These are phyloP conservation scores for Rhynchosporium agropyri DNA, from an alignment of 2,329 filamentous ascomycete species.

Conservation along the genomic window DNA sequence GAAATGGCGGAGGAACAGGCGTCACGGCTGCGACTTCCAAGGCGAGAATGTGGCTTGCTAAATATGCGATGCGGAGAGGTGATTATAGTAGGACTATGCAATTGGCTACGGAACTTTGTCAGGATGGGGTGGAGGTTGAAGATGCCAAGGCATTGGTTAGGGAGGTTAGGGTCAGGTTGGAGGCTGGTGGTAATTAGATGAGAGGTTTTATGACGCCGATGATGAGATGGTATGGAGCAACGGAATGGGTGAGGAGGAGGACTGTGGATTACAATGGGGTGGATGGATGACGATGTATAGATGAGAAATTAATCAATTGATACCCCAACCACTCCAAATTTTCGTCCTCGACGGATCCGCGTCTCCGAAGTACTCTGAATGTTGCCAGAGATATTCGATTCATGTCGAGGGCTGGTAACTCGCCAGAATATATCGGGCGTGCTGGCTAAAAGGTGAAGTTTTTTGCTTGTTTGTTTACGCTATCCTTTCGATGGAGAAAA, in stretches of 20 bases:
- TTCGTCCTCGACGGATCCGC: too few relatives aligned
- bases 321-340: background rate
- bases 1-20: conserved; percentile 71
- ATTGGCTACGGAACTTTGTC: conserved; percentile 86
- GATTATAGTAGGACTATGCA: conserved; percentile 78
- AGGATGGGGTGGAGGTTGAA: conserved; percentile 95
- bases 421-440: too few relatives aligned
- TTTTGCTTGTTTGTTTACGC: too few relatives aligned
- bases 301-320: conserved; percentile 16
- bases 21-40: conserved; percentile 91
- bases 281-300: background rate
- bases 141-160: conserved; percentile 92
- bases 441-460: too few relatives aligned
- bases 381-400: too few relatives aligned
- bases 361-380: too few relatives aligned
- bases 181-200: conserved; percentile 29
- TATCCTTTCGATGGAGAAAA: too few relatives aligned
- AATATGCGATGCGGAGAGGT: conserved; percentile 72
- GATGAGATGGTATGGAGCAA: too few relatives aligned
- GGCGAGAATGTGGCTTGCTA: conserved; percentile 90
- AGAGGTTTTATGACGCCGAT: background rate
- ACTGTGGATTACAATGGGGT: too few relatives aligned
- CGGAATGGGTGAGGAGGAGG: too few relatives aligned
- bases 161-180: conserved; percentile 76
- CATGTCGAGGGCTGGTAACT: too few relatives aligned